These are phyloP conservation scores for Plasmodium coatneyi DNA, from an alignment of 169 alveolate genomes.

Conservation along the genomic window DNA sequence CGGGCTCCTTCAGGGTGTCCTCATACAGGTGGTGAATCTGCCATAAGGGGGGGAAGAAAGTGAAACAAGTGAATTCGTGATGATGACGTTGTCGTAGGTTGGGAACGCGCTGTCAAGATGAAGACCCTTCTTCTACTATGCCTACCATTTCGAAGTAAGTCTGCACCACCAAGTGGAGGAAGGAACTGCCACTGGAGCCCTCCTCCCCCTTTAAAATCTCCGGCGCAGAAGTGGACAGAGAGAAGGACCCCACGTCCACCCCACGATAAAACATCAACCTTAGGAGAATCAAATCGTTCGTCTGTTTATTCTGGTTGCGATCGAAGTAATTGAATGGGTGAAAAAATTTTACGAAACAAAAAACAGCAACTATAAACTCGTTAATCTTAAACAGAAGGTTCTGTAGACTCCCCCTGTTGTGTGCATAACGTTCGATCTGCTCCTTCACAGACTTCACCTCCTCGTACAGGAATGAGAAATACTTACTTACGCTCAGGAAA, in stretches of 20 bases:
- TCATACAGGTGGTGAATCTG: conserved; percentile 22
- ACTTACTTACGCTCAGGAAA: conserved; percentile 16
- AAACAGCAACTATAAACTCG: conserved; percentile 24
- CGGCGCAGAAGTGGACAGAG: neutral
- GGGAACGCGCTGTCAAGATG: neutral
- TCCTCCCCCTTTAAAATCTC: neutral
- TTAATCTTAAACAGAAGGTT: conserved; percentile 14
- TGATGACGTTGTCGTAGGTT: neutral
- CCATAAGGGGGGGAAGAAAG: no score
- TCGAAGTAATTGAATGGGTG: conserved; percentile 28
- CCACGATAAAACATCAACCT: conserved; percentile 12
- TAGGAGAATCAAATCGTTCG: conserved; percentile 9
- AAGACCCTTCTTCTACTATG: neutral
- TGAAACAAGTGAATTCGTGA: neutral
- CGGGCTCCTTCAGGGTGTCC: neutral
- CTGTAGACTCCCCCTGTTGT: neutral
- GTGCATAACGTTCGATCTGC: neutral
- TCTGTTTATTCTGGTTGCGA: neutral
- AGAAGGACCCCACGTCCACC: neutral
- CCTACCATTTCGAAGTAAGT: conserved; percentile 53
- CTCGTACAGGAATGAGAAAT: conserved; percentile 37
- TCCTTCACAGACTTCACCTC: conserved; percentile 31
- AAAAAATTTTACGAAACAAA: conserved; percentile 50
- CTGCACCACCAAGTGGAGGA: conserved; percentile 12
- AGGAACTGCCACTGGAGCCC: neutral